Evolutionary conservation across 2,329 filamentous ascomycete species (phyloP), one percentile per base, ranked within the genome.

Genomic region (Tothia fuscella): DNA sequence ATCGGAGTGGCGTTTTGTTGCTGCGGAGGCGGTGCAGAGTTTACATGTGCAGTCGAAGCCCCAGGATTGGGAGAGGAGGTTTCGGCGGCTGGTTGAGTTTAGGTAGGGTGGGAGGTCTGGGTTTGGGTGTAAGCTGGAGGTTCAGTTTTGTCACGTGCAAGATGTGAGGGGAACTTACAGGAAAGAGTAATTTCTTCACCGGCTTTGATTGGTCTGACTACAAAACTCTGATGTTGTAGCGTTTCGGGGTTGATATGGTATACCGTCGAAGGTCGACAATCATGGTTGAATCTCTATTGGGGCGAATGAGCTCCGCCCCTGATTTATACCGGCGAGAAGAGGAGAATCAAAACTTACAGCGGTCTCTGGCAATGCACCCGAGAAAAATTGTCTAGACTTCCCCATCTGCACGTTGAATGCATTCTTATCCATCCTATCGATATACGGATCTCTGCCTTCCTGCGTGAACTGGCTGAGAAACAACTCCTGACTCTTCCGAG

Each of bases 181-280:
- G 58, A 56, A 22, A 65, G 51, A 9, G 60, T 64, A 10, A 66
- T 54, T 46, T 66, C 63, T 43, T 65, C 63, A 1, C 61, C 62
- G 1, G 53, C 51, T 6, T 49, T 37, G 29, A 66, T 61, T 28
- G 60, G 56, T 14, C 57, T 49, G 0, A 59, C 56, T 1, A 62
- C 60, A 22, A 57, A 53, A 6, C 63, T 55, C 5, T 56, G 54
- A 21, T 64, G 62, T 10, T 55, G 51, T 16, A 66, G 51, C 0
- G 57, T 60, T 4, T 43, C 42, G 9, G 54, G 49, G 42, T 63
- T 57, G 37, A 61, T 59, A 35, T 58, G 57, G 47, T 61, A 63
- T 13, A 52, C 56, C 30, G 53, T 57, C 47, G 63, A 65, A 17
- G 62, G 62, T 17, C 55, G 53, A 44, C 63, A 65, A 42, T 59